A percentile compares a stretch with the other conserved stretches of the same genome.
These are phyloP conservation scores for Neonectria neomacrospora DNA, from an alignment of 2,329 filamentous ascomycete species.

Conservation along the genomic window DNA sequence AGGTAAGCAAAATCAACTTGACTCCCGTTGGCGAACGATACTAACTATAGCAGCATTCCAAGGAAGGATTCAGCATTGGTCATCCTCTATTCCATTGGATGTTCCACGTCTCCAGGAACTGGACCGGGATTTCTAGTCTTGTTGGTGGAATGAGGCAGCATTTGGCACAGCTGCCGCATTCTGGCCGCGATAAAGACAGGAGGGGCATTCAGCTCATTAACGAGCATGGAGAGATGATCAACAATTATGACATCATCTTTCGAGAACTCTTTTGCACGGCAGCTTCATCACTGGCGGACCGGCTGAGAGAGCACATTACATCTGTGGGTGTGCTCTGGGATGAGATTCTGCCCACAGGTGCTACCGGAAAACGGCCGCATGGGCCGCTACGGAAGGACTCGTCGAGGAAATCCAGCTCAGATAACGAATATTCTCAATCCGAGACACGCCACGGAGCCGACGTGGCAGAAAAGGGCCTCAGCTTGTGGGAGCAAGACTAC, in stretches of 20 bases:
- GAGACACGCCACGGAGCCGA: constrained; percentile 46
- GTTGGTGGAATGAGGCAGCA: constrained; percentile 79
- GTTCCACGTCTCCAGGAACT: constrained; percentile 82
- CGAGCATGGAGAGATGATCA: constrained; percentile 67
- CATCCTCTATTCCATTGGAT: constrained; percentile 91
- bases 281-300: constrained; percentile 76
- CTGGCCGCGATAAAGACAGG: constrained; percentile 36
- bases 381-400: constrained; percentile 33
- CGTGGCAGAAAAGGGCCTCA: constrained; percentile 55
- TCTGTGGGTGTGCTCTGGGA: constrained; percentile 79
- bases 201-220: constrained; percentile 57
- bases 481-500: constrained; percentile 51
- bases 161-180: constrained; percentile 62
- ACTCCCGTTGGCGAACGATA: not conserved
- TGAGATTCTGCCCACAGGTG: constrained; percentile 76
- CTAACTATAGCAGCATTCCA: constrained; percentile 54
- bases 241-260: constrained; percentile 80
- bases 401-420: constrained; percentile 24
- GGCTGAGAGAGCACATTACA: constrained; percentile 70
- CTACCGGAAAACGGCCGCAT: constrained; percentile 38
- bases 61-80: constrained; percentile 78
- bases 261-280: constrained; percentile 86
- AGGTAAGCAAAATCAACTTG: constrained; percentile 51
- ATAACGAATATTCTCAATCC: constrained; percentile 24
- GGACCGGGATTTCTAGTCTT: constrained; percentile 74